These are phyloP conservation scores for Domatiomyces globalis DNA, from an alignment of 2,329 filamentous ascomycete genomes.

Conservation along the genomic window DNA sequence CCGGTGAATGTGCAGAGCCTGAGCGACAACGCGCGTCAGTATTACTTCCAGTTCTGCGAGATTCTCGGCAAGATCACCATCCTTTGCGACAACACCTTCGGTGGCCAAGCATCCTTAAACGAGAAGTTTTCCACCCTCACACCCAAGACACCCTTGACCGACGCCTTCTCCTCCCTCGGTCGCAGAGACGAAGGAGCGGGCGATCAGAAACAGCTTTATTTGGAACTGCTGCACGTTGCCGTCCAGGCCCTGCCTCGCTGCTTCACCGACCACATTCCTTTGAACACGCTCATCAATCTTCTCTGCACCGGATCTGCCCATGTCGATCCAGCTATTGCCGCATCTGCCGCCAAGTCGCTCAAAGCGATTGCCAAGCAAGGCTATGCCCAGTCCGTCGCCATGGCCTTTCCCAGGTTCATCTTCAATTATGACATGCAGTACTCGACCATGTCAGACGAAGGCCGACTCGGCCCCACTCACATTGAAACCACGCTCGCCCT, in stretches of 20 bases:
- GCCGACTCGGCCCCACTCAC: constrained; percentile 83
- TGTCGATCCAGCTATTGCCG: constrained; percentile 80
- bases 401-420: constrained; percentile 92
- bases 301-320: constrained; percentile 94
- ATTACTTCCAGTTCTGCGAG: constrained; percentile 83
- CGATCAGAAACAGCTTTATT: constrained; percentile 87
- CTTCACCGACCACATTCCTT: constrained; percentile 75
- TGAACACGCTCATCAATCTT: constrained; percentile 86
- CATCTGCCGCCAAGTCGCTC: constrained; percentile 78
- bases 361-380: constrained; percentile 91
- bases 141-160: constrained; percentile 87
- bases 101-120: constrained; percentile 84
- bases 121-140: constrained; percentile 71
- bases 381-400: constrained; percentile 88
- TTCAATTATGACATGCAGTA: constrained; percentile 98
- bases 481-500: constrained; percentile 87
- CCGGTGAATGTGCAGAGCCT: constrained; percentile 49
- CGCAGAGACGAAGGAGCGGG: constrained; percentile 65
- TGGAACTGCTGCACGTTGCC: constrained; percentile 86
- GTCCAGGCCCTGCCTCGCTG: constrained; percentile 93
- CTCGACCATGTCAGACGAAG: constrained; percentile 93
- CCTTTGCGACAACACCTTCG: constrained; percentile 92
- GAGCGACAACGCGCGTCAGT: constrained; percentile 64
- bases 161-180: constrained; percentile 72
- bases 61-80: constrained; percentile 92